Evolutionary conservation across 2,329 filamentous ascomycete genomes (phyloP), one percentile per base, ranked within the genome.

Genomic region (Alternaria triticimaculans): DNA sequence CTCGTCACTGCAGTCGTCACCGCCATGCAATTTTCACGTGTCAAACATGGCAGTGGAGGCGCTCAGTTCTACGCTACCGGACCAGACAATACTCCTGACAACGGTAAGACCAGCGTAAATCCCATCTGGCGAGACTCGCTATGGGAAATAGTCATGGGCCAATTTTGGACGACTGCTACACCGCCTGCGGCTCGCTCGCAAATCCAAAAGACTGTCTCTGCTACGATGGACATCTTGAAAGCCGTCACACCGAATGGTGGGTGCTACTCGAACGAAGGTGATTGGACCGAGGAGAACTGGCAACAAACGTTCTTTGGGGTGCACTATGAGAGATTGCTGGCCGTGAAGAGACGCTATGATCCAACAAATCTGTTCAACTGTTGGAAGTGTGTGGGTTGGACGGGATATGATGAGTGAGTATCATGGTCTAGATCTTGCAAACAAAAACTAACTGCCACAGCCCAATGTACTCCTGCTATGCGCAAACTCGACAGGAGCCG

Each of bases 321-420:
- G 5, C 78, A 78, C 18, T 80, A 80, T 45, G 65, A 69, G 6
- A 65, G 58, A 25, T 28, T 80, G 18, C 48, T 76, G 4, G 53
- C 56, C 1, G 66, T 78, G 6, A 79, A 79, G 73, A 72, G 63
- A 53, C 64, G 55, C 43, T 80, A 75, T 37, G 76, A 79, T 53
- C 75, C 75, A 1, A 73, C 65, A 0, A 71, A 72, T 4, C 33
- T 80, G 48, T 80, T 80, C 58, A 78, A 78, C 49, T 78, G 76
- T 62, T 79, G 76, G 76, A 79, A 78, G 58, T 78, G 76, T 58
- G 75, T 79, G 49, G 77, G 77, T 3, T 80, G 76, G 76, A 76
- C 70, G 15, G 76, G 77, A 9, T 74, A 75, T 57, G 62, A 74
- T 41, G 76, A 78, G 75, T 77, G 71, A 71, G 75, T 55, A 9